Evolutionary conservation across 352 stramenopile species (phyloP).

Genomic region (Pythium guiyangense): DNA sequence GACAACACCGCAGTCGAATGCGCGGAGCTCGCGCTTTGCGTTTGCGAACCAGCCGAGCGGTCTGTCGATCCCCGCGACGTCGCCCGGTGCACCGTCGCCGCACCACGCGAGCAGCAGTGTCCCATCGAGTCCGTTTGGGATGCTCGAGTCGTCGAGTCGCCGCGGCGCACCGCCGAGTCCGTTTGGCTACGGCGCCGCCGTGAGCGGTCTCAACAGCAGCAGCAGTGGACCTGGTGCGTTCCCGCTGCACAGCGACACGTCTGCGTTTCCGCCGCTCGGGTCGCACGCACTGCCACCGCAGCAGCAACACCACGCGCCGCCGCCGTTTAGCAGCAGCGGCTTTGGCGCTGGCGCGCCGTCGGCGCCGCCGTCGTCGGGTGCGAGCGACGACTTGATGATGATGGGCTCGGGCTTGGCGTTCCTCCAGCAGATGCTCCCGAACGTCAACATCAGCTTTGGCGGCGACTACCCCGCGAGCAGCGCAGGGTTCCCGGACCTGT

Average conservation of each 20-base stretch:
- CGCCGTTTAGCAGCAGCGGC: constrained; percentile 27
- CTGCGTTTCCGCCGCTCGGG: constrained; percentile 36
- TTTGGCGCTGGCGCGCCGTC: constrained; percentile 22
- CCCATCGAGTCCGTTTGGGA: constrained; percentile 15
- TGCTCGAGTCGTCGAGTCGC: constrained; percentile 11
- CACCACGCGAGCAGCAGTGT: constrained; percentile 2
- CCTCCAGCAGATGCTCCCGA: constrained; percentile 85
- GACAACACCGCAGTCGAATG: constrained; percentile 18
- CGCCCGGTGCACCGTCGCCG: constrained; percentile 1
- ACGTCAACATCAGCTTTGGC: constrained; percentile 87
- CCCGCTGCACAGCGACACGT: constrained; percentile 22
- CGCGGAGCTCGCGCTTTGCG: constrained; percentile 68
- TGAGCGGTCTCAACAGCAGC: constrained; percentile 5
- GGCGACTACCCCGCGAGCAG: constrained; percentile 39
- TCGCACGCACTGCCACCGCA: constrained; percentile 25
- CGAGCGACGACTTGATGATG: constrained; percentile 9
- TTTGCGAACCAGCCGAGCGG: constrained; percentile 60
- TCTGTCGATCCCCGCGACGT: constrained; percentile 9
- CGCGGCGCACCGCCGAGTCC: constrained; percentile 6
- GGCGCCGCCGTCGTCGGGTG: too few relatives aligned
- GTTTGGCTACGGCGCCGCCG: constrained; percentile 16
- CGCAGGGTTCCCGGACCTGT: too few relatives aligned
- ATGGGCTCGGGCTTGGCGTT: constrained; percentile 56
- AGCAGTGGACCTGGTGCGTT: constrained; percentile 9
- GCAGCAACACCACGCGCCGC: constrained; percentile 14